A percentile compares a stretch with the other conserved stretches of the same genome.
Evolutionary conservation across 2,329 filamentous ascomycete genomes (phyloP).

Genomic region (Paecilomyces sp.): DNA sequence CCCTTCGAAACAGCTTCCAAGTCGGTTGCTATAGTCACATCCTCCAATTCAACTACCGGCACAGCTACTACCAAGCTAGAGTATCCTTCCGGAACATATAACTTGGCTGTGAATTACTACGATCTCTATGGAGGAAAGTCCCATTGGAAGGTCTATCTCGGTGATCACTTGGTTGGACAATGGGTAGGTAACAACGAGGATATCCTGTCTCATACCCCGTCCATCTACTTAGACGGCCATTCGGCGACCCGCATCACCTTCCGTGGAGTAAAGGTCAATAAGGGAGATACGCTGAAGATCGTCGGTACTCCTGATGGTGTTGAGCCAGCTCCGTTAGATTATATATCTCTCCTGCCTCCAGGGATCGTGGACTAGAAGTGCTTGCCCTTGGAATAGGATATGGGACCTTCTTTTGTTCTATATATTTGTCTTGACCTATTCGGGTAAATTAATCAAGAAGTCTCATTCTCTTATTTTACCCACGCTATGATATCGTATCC

Average conservation of each 20-base stretch:
- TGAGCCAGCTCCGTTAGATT: constrained; percentile 62
- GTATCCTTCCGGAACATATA: constrained; percentile 50
- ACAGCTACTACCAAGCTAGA: constrained; percentile 42
- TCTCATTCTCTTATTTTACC: no score
- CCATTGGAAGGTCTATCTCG: constrained; percentile 49
- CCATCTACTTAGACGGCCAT: constrained; percentile 56
- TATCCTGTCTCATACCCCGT: constrained; percentile 51
- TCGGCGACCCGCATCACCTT: constrained; percentile 59
- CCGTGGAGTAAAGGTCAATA: constrained; percentile 39
- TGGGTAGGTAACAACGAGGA: constrained; percentile 58
- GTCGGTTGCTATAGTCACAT: constrained; percentile 49
- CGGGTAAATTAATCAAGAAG: no score
- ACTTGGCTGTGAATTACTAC: constrained; percentile 61
- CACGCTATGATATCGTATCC: no score
- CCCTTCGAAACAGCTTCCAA: constrained; percentile 57
- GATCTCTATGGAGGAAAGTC: constrained; percentile 55
- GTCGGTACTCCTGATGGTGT: constrained; percentile 52
- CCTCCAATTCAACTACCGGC: constrained; percentile 44
- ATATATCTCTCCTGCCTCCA: constrained; percentile 54
- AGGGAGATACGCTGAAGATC: constrained; percentile 49
- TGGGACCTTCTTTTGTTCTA: no score
- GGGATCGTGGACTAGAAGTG: constrained; percentile 47
- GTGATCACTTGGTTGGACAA: constrained; percentile 44
- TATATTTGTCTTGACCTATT: no score
- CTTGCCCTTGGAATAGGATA: neutral